Percentiles rank a stretch among this genome's conserved stretches.
These are phyloP conservation scores for Nigrospora oryzae DNA, from an alignment of 2,329 filamentous ascomycete genomes.

Conservation along the genomic window DNA sequence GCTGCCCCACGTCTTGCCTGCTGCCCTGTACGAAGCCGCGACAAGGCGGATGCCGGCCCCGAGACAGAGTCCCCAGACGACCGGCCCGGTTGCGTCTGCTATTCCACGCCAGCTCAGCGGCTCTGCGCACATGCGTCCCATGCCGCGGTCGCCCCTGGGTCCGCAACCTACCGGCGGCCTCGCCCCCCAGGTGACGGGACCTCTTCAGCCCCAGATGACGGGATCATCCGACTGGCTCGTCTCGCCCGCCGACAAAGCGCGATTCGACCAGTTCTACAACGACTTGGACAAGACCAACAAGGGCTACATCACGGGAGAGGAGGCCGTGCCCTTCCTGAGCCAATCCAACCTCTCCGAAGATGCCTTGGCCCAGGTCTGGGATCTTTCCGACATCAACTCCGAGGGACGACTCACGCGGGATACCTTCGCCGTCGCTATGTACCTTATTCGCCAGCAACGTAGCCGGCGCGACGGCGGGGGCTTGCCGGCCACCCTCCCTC, in stretches of 20 bases:
- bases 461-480: constrained; percentile 54
- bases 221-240: constrained; percentile 66
- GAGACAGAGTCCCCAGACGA: constrained; percentile 41
- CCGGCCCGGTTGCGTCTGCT: constrained; percentile 50
- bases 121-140: constrained; percentile 52
- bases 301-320: constrained; percentile 85
- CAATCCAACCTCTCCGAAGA: constrained; percentile 88
- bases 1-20: constrained; percentile 72
- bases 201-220: no score
- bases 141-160: constrained; percentile 40
- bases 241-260: constrained; percentile 71
- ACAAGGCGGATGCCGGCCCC: constrained; percentile 51
- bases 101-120: constrained; percentile 82
- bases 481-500: constrained; percentile 69
- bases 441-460: constrained; percentile 84
- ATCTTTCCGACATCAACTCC: constrained; percentile 88
- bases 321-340: constrained; percentile 89
- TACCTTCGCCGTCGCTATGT: constrained; percentile 96
- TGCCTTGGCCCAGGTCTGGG: constrained; percentile 89
- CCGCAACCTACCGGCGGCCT: constrained; percentile 29
- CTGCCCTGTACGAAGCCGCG: constrained; percentile 84
- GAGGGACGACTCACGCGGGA: constrained; percentile 79
- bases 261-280: constrained; percentile 81
- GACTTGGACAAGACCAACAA: constrained; percentile 72
- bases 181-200: constrained; percentile 31